These are phyloP conservation scores for Selaginella tamariscina DNA, from an alignment of 75 land plant genomes.

Conservation along the genomic window DNA sequence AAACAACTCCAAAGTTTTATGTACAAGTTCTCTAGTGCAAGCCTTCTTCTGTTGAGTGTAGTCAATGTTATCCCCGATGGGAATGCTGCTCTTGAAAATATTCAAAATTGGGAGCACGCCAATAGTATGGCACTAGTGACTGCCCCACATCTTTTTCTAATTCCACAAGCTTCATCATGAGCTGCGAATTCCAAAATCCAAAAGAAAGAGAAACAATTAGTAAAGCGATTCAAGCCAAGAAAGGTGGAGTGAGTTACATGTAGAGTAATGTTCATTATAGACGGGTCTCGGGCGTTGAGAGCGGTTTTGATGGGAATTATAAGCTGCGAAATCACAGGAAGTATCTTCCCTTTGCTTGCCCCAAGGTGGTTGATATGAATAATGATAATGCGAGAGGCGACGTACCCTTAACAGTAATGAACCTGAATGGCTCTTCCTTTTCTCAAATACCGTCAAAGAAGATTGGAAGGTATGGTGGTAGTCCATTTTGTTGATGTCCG, in stretches of 20 bases:
- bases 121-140: constrained; percentile 28
- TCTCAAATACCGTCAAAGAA: constrained; percentile 33
- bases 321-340: constrained; percentile 27
- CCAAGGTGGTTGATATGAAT: too few relatives aligned
- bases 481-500: constrained; percentile 26
- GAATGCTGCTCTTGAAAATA: constrained; percentile 25
- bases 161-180: constrained; percentile 32
- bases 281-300: constrained; percentile 28
- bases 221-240: not conserved
- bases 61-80: constrained; percentile 29
- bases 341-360: constrained; percentile 32
- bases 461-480: constrained; percentile 29
- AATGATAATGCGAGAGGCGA: not conserved
- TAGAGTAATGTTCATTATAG: constrained; percentile 24
- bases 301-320: constrained; percentile 31
- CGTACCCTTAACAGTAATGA: constrained; percentile 28
- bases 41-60: constrained; percentile 25
- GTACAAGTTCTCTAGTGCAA: constrained; percentile 26
- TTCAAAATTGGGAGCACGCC: constrained; percentile 27
- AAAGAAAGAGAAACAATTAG: not conserved
- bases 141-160: constrained; percentile 27
- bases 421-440: constrained; percentile 31
- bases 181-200: constrained; percentile 13
- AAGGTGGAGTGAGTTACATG: constrained; percentile 15
- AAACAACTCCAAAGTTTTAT: constrained; percentile 19